A percentile compares a stretch with the other conserved stretches of the same genome.
Evolutionary conservation across 2,329 filamentous ascomycete genomes (phyloP).

Genomic region (Sarocladium kiliense): DNA sequence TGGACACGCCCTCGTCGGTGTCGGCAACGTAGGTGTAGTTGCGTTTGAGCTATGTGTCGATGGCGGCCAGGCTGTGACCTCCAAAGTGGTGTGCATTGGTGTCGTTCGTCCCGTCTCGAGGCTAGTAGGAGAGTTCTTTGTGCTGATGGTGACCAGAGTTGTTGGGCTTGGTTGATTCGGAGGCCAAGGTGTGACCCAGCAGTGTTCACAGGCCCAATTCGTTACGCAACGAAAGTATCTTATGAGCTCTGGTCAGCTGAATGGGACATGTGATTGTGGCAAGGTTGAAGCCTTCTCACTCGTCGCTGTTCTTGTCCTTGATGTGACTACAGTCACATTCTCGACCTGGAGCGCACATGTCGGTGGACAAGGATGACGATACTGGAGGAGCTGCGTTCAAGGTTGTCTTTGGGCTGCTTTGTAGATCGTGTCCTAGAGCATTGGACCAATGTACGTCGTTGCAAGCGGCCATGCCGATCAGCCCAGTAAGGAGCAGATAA

Average conservation of each 20-base stretch:
- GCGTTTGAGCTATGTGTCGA: not conserved
- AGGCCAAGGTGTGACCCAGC: conserved; percentile 9
- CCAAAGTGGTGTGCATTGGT: too few relatives aligned
- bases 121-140: too few relatives aligned
- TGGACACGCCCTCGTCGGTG: not conserved
- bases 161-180: not conserved
- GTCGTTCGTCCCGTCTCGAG: too few relatives aligned
- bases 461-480: not conserved
- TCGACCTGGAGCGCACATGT: conserved; percentile 16
- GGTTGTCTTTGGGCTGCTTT: too few relatives aligned
- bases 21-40: not conserved
- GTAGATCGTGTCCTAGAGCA: too few relatives aligned
- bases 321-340: conserved; percentile 23
- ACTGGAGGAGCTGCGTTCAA: too few relatives aligned
- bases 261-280: too few relatives aligned
- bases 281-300: too few relatives aligned
- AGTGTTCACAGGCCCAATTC: conserved; percentile 23
- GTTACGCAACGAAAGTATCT: conserved; percentile 31
- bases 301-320: conserved; percentile 22
- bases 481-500: not conserved
- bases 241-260: not conserved
- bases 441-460: too few relatives aligned
- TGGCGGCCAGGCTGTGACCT: not conserved
- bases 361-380: too few relatives aligned
- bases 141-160: not conserved